A percentile compares a stretch with the other conserved stretches of the same genome.
These are phyloP conservation scores for Paxillus rubicundulus DNA, from an alignment of 768 basidiomycete species.

Conservation along the genomic window DNA sequence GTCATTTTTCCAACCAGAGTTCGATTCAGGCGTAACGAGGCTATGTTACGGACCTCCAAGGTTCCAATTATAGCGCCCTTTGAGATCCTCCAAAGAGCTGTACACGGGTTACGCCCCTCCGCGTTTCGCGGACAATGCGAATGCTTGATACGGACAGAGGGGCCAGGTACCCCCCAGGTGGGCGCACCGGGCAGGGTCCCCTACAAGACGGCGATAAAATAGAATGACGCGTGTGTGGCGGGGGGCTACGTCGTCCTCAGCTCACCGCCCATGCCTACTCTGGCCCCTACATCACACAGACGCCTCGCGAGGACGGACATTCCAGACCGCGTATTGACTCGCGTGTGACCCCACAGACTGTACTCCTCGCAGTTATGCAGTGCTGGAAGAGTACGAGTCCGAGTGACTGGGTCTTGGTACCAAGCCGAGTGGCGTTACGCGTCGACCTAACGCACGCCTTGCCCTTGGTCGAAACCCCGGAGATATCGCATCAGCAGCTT, in stretches of 20 bases:
- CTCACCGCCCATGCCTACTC: constrained; percentile 1
- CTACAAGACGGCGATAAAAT: constrained; percentile 28
- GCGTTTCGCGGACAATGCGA: constrained; percentile 21
- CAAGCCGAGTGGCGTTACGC: constrained; percentile 53
- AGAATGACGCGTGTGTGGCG: constrained; percentile 31
- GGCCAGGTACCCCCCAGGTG: constrained; percentile 8
- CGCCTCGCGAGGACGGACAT: constrained; percentile 40
- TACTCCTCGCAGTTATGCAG: constrained; percentile 69
- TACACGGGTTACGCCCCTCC: constrained; percentile 18
- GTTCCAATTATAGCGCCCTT: background rate
- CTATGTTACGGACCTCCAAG: constrained; percentile 22
- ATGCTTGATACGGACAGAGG: constrained; percentile 12
- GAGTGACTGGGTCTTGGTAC: constrained; percentile 53
- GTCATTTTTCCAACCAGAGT: too few species aligned
- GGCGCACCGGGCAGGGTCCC: constrained; percentile 1
- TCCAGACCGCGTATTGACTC: constrained; percentile 65
- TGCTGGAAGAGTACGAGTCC: constrained; percentile 54
- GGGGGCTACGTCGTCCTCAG: constrained; percentile 16
- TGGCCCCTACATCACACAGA: constrained; percentile 30
- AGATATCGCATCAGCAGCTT: constrained; percentile 16
- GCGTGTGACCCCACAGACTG: constrained; percentile 43
- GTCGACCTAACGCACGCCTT: constrained; percentile 36
- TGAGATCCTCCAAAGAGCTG: constrained; percentile 25
- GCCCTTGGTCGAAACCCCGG: constrained; percentile 51
- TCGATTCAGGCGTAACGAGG: constrained; percentile 9